Percentiles rank a stretch among this genome's conserved stretches.
Evolutionary conservation across 139 green algal species (phyloP).

Genomic region (Asterochloris erici): DNA sequence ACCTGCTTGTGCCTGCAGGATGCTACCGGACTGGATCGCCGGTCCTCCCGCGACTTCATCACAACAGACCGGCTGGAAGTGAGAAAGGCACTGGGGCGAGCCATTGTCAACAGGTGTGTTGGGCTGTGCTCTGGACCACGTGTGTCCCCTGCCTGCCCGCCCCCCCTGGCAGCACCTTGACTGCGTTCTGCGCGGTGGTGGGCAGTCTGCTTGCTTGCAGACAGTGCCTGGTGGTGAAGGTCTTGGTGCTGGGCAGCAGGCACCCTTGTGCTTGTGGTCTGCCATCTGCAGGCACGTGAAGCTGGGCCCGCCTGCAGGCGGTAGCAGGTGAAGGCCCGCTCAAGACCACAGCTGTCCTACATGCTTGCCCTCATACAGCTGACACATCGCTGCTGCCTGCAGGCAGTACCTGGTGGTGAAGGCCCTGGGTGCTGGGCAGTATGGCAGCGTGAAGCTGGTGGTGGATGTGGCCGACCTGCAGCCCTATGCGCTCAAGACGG

Average conservation of each 20-base stretch:
- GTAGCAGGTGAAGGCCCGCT: slow-evolving; percentile 75
- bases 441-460: slow-evolving; percentile 87
- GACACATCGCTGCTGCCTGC: neutral
- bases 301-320: too few species aligned
- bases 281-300: slow-evolving; percentile 70
- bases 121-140: too few species aligned
- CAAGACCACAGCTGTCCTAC: slow-evolving; percentile 66
- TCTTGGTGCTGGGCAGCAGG: neutral
- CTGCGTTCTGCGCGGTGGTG: neutral
- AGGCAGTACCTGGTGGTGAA: slow-evolving; percentile 81
- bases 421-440: slow-evolving; percentile 71
- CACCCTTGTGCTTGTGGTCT: slow-evolving; percentile 49
- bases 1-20: too few species aligned
- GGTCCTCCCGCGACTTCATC: neutral
- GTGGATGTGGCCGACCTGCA: slow-evolving; percentile 73
- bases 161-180: neutral
- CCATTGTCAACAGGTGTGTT: slow-evolving; percentile 20
- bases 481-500: slow-evolving; percentile 81
- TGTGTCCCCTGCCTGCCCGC: neutral
- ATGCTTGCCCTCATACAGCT: slow-evolving; percentile 56
- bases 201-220: slow-evolving; percentile 22
- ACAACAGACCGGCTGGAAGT: slow-evolving; percentile 12
- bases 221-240: slow-evolving; percentile 79
- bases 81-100: slow-evolving; percentile 6
- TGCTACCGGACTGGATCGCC: too few species aligned